phyloP scores from a whole-genome alignment of 1,139 yeast species.

The Cylindricascospora bacillispora region DNA sequence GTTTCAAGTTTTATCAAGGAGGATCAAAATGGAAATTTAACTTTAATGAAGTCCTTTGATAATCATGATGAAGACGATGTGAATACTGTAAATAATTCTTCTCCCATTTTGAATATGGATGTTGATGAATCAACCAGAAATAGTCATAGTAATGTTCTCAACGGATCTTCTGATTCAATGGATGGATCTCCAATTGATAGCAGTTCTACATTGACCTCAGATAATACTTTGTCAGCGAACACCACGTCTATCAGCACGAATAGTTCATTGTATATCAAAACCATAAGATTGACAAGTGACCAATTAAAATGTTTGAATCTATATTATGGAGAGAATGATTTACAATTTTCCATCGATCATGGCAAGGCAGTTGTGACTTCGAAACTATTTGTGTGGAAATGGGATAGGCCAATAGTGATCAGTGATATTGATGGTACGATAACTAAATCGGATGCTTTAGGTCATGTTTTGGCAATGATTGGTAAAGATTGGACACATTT shows the following conservation, averaged over 20 bases:
- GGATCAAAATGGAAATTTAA: slow-evolving; percentile 62
- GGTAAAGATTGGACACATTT: slow-evolving; percentile 98
- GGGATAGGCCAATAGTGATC: slow-evolving; percentile 78
- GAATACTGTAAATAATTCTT: slow-evolving; percentile 4
- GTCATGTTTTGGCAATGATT: slow-evolving; percentile 85
- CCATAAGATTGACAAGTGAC: slow-evolving; percentile 82
- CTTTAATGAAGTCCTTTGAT: slow-evolving; percentile 39
- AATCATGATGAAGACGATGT: too few species aligned
- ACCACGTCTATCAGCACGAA: neutral
- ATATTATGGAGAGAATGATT: slow-evolving; percentile 65
- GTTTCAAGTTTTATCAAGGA: slow-evolving; percentile 38
- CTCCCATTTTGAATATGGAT: slow-evolving; percentile 2
- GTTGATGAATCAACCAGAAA: slow-evolving; percentile 1
- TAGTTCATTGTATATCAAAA: slow-evolving; percentile 49
- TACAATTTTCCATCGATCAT: slow-evolving; percentile 67
- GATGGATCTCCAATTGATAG: slow-evolving; percentile 1
- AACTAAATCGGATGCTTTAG: slow-evolving; percentile 94
- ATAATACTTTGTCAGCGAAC: neutral
- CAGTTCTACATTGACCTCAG: neutral
- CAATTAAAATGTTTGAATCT: slow-evolving; percentile 67
- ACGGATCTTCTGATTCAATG: slow-evolving; percentile 1
- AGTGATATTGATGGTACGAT: slow-evolving; percentile 98
- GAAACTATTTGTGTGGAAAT: slow-evolving; percentile 72
- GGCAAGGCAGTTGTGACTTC: slow-evolving; percentile 71
- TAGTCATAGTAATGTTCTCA: too few species aligned